Evolutionary conservation across 176 grass and related monocot species (phyloP).

Genomic region (Puya raimondii): DNA sequence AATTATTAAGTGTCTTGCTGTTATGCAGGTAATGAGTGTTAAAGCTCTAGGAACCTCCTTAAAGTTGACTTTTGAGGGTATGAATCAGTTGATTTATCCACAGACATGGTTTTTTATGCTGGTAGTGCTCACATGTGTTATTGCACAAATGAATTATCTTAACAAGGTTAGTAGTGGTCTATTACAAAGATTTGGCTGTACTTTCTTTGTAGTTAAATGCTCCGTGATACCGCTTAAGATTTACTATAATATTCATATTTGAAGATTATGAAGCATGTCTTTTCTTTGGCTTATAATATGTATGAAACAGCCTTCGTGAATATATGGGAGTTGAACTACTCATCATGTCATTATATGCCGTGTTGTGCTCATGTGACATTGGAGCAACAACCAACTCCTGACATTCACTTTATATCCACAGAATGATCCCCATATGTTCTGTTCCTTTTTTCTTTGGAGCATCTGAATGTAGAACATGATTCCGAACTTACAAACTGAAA

Average conservation of each 20-base stretch:
- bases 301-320: no score
- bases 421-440: no score
- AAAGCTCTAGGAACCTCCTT: conserved; percentile 95
- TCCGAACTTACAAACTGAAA: no score
- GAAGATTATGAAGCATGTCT: no score
- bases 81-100: conserved; percentile 78
- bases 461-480: no score
- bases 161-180: conserved; percentile 63
- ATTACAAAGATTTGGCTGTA: not conserved
- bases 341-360: no score
- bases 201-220: not conserved
- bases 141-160: conserved; percentile 98
- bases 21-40: conserved; percentile 90
- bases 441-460: no score
- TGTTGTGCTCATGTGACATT: no score
- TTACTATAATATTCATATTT: not conserved
- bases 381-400: no score
- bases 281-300: no score
- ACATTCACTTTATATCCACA: no score
- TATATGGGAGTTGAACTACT: no score
- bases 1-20: not conserved
- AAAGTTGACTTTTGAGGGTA: conserved; percentile 91
- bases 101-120: conserved; percentile 97
- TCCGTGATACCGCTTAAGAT: not conserved
- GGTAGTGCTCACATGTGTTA: conserved; percentile 68